Conservation (phyloP, 1,139 yeast species). For the Geotrichum cucujoidarum region DNA sequence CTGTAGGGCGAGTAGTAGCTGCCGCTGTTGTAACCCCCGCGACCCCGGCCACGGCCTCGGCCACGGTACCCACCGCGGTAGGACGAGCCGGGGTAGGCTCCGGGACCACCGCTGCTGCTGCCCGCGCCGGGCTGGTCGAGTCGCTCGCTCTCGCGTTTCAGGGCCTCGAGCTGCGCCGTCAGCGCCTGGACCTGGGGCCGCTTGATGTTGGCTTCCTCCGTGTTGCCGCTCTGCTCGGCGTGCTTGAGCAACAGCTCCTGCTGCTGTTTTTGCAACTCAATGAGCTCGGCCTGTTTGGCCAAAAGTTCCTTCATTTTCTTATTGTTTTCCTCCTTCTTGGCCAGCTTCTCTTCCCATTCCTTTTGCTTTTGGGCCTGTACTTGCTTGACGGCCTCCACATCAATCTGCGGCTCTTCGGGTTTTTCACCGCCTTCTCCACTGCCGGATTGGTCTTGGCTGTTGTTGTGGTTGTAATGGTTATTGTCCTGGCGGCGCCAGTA, state of each 20-base stretch:
- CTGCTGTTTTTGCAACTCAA: conserved; percentile 35
- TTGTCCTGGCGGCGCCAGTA: conserved; percentile 37
- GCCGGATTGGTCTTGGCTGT: too few relatives aligned
- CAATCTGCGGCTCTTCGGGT: conserved; percentile 32
- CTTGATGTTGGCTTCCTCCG: conserved; percentile 29
- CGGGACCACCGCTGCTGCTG: conserved; percentile 21
- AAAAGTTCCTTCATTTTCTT: conserved; percentile 36
- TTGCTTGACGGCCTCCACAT: conserved; percentile 38
- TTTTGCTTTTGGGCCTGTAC: conserved; percentile 41
- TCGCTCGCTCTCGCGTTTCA: conserved; percentile 35
- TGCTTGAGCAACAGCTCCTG: conserved; percentile 29
- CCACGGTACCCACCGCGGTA: conserved; percentile 19
- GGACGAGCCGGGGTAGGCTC: conserved; percentile 13
- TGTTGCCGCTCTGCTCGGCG: conserved; percentile 29
- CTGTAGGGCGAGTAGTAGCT: conserved; percentile 25
- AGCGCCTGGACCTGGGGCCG: conserved; percentile 35
- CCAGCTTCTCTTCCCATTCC: conserved; percentile 41
- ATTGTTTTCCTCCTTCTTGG: conserved; percentile 36
- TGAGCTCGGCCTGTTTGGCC: conserved; percentile 36
- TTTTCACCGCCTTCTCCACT: too few relatives aligned
- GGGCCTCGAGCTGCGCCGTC: conserved; percentile 34
- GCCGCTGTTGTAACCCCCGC: conserved; percentile 26
- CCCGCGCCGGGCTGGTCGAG: conserved; percentile 20
- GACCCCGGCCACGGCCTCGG: conserved; percentile 20
- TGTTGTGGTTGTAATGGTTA: too few relatives aligned